Evolutionary conservation across 2,329 filamentous ascomycete species (phyloP).

Genomic region (Ascosphaera acerosa): DNA sequence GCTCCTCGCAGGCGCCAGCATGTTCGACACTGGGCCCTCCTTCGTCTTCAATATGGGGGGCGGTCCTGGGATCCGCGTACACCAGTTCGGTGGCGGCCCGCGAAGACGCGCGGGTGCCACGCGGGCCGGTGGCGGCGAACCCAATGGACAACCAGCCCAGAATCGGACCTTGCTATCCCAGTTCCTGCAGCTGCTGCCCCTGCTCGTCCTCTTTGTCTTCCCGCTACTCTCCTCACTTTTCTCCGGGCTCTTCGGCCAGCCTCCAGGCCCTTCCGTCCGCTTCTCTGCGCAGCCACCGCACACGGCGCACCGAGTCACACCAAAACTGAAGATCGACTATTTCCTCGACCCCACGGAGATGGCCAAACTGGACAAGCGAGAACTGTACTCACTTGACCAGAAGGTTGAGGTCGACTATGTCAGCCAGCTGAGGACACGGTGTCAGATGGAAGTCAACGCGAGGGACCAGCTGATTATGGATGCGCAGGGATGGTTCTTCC

Average conservation of each 20-base stretch:
- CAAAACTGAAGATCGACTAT: slow-evolving; percentile 51
- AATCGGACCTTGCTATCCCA: slow-evolving; percentile 41
- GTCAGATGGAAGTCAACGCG: slow-evolving; percentile 43
- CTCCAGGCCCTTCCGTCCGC: slow-evolving; percentile 41
- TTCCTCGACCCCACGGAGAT: slow-evolving; percentile 63
- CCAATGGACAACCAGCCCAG: too few relatives aligned
- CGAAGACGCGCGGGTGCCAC: slow-evolving; percentile 36
- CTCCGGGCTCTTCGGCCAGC: slow-evolving; percentile 26
- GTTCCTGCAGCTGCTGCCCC: slow-evolving; percentile 61
- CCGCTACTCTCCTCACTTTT: slow-evolving; percentile 65
- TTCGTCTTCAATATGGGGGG: slow-evolving; percentile 93
- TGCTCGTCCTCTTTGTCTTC: slow-evolving; percentile 70
- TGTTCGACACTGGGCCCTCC: slow-evolving; percentile 54
- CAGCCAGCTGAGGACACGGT: slow-evolving; percentile 39
- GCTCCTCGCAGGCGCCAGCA: slow-evolving; percentile 20
- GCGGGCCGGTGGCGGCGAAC: slow-evolving; percentile 25
- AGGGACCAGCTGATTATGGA: slow-evolving; percentile 46
- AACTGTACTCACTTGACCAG: slow-evolving; percentile 51
- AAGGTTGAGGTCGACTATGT: slow-evolving; percentile 52
- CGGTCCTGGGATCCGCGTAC: slow-evolving; percentile 72
- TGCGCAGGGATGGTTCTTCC: slow-evolving; percentile 69
- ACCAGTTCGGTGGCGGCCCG: slow-evolving; percentile 78
- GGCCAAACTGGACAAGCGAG: slow-evolving; percentile 37
- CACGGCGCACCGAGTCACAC: slow-evolving; percentile 47
- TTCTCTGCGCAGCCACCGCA: slow-evolving; percentile 45